phyloP scores from a whole-genome alignment of 2,329 filamentous ascomycete species.

The Aspergillus nomiae region DNA sequence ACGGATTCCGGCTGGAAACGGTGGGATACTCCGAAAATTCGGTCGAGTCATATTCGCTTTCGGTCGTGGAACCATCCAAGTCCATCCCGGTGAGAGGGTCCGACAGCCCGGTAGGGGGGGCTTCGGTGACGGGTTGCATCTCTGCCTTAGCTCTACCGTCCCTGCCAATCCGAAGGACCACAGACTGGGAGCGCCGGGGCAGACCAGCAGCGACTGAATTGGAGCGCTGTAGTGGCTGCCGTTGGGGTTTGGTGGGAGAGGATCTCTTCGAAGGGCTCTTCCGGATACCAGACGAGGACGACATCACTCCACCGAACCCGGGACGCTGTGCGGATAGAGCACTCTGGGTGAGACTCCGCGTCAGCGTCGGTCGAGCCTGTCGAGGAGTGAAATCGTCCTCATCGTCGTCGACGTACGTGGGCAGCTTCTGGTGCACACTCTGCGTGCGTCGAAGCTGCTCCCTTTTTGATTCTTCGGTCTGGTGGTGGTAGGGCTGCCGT shows the following conservation, averaged over 20 bases:
- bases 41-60: constrained; percentile 44
- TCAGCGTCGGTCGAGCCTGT: constrained; percentile 37
- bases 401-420: constrained; percentile 34
- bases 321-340: constrained; percentile 35
- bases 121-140: constrained; percentile 40
- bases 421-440: constrained; percentile 29
- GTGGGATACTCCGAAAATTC: constrained; percentile 45
- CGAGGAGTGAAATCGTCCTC: constrained; percentile 39
- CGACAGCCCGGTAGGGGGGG: constrained; percentile 33
- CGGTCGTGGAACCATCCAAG: constrained; percentile 45
- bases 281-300: constrained; percentile 38
- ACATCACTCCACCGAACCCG: constrained; percentile 33
- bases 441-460: constrained; percentile 42
- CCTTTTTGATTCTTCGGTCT: constrained; percentile 50
- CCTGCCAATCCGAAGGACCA: constrained; percentile 51
- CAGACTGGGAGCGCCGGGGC: constrained; percentile 41
- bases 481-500: constrained; percentile 52
- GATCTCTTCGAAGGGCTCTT: constrained; percentile 47
- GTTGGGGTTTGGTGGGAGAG: constrained; percentile 43
- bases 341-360: constrained; percentile 44
- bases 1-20: constrained; percentile 40
- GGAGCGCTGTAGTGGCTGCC: constrained; percentile 34
- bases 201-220: constrained; percentile 33
- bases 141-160: constrained; percentile 52
- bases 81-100: constrained; percentile 42